phyloP scores from a whole-genome alignment of 768 basidiomycete species.

The Lactarius evosmus region DNA sequence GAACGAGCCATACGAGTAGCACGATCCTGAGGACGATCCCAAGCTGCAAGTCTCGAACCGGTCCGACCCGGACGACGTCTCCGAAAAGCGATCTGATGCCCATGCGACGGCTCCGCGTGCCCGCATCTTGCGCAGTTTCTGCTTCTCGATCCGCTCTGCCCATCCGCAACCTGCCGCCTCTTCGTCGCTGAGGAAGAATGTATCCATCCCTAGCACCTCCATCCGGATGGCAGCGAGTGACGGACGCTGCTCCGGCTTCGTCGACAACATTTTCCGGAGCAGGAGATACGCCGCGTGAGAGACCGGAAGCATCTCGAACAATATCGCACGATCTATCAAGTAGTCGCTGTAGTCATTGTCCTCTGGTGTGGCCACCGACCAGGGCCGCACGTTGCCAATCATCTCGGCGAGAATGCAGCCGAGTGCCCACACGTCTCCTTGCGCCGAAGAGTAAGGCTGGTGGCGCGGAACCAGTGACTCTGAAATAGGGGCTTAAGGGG shows the following conservation, averaged over 20 bases:
- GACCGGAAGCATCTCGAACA: conserved; percentile 6
- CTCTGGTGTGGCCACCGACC: background rate
- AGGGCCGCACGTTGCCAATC: conserved; percentile 13
- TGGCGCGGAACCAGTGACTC: conserved; percentile 11
- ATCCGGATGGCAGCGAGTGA: conserved; percentile 58
- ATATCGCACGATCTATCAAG: background rate
- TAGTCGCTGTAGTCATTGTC: conserved; percentile 1
- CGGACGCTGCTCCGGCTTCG: conserved; percentile 60
- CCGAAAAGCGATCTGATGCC: background rate
- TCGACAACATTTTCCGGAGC: conserved; percentile 56
- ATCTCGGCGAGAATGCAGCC: conserved; percentile 22
- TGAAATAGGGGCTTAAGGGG: background rate
- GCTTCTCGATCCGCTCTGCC: background rate
- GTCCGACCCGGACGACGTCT: background rate
- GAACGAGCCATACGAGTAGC: background rate
- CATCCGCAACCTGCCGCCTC: conserved; percentile 33
- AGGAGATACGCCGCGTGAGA: conserved; percentile 44
- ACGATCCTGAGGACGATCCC: background rate
- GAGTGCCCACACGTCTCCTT: conserved; percentile 23
- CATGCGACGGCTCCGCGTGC: background rate
- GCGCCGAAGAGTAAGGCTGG: conserved; percentile 5
- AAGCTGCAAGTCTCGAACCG: background rate
- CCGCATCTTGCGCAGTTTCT: background rate
- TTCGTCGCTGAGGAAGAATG: conserved; percentile 57
- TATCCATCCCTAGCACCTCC: conserved; percentile 52